Percentiles rank a stretch among this genome's conserved stretches.
phyloP scores from a whole-genome alignment of 257 asterid genomes.

The Solanum chilense region DNA sequence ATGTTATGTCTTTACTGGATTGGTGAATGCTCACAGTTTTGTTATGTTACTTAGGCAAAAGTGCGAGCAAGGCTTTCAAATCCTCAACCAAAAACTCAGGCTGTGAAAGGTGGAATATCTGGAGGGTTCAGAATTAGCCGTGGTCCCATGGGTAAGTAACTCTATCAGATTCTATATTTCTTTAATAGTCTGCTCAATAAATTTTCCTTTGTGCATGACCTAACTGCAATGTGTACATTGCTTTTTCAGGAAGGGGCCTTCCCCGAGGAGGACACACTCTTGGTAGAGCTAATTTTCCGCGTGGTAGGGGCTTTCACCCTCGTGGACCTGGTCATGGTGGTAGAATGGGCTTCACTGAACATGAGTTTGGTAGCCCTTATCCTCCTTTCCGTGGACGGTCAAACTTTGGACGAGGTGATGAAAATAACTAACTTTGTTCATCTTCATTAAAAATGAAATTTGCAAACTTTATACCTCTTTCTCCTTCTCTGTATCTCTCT shows the following conservation, averaged over 20 bases:
- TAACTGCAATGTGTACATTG: background rate
- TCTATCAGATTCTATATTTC: conserved; percentile 17
- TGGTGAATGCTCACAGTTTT: background rate
- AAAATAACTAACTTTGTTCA: background rate
- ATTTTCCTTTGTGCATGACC: background rate
- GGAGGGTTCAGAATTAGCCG: conserved; percentile 48
- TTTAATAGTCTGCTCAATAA: background rate
- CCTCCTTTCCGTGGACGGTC: conserved; percentile 32
- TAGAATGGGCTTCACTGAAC: conserved; percentile 25
- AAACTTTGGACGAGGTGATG: conserved; percentile 36
- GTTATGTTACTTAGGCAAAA: conserved; percentile 22
- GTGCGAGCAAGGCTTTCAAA: conserved; percentile 57
- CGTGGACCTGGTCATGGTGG: conserved; percentile 30
- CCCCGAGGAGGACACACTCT: conserved; percentile 33
- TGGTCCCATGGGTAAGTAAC: conserved; percentile 17
- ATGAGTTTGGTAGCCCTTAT: conserved; percentile 18
- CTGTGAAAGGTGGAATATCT: conserved; percentile 51
- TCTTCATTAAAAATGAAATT: background rate
- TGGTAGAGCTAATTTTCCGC: conserved; percentile 19
- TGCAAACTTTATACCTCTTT: background rate
- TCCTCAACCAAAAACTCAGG: conserved; percentile 58
- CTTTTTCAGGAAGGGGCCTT: conserved; percentile 36
- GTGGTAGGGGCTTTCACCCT: conserved; percentile 22
- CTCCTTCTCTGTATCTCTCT: background rate
- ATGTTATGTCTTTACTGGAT: background rate